A percentile compares a stretch with the other conserved stretches of the same genome.
These are phyloP conservation scores for Pestalotiopsis sp. DNA, from an alignment of 2,329 filamentous ascomycete species.

Conservation along the genomic window DNA sequence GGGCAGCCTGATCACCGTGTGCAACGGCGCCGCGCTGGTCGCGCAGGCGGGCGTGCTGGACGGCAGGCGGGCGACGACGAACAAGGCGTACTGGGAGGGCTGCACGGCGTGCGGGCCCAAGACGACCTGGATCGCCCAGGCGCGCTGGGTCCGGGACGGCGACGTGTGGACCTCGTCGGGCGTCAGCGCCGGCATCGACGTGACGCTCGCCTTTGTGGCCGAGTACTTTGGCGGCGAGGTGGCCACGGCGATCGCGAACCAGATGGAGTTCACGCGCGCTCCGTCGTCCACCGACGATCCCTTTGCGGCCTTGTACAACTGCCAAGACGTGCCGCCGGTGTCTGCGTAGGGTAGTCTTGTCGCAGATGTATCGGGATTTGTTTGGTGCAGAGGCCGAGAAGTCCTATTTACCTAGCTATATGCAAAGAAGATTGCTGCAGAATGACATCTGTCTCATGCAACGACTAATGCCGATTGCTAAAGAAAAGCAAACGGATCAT, in stretches of 20 bases:
- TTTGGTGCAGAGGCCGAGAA: not conserved
- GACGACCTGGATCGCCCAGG: constrained; percentile 56
- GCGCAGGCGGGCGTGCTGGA: constrained; percentile 59
- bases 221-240: not conserved
- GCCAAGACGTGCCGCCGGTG: constrained; percentile 12
- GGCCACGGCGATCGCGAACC: not conserved
- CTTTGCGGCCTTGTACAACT: not conserved
- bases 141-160: constrained; percentile 62
- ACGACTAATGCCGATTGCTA: not conserved
- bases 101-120: constrained; percentile 42
- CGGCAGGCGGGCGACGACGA: constrained; percentile 59
- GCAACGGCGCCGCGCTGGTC: constrained; percentile 58
- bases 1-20: constrained; percentile 60
- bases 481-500: not conserved
- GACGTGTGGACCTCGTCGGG: constrained; percentile 65
- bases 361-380: not conserved
- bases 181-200: constrained; percentile 33
- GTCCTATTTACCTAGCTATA: no score
- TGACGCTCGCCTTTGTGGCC: constrained; percentile 3
- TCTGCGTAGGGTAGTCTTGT: constrained; percentile 14
- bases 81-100: constrained; percentile 54
- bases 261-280: constrained; percentile 1
- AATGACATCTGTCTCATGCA: no score
- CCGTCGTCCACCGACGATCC: constrained; percentile 3
- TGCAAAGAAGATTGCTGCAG: no score